Conservation (phyloP, 2,329 filamentous ascomycete species). For the Juglanconis sp. region DNA sequence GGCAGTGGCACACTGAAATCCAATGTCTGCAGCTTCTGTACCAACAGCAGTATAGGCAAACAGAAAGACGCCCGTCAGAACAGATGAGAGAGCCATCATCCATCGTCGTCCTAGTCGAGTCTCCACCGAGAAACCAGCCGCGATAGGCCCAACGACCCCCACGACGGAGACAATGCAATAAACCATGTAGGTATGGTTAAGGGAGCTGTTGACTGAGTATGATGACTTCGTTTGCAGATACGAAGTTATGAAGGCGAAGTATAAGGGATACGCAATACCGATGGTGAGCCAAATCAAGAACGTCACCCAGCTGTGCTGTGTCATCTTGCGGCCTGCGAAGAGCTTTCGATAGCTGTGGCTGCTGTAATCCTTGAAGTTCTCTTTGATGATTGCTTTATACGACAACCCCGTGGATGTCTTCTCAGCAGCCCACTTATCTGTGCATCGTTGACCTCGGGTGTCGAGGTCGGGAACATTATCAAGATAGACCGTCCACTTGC, state of each 20-base stretch:
- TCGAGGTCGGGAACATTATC: slow-evolving; percentile 60
- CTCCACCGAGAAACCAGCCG: slow-evolving; percentile 38
- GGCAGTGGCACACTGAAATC: slow-evolving; percentile 41
- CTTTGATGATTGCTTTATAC: slow-evolving; percentile 20
- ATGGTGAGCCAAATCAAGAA: slow-evolving; percentile 43
- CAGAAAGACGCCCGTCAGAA: slow-evolving; percentile 43
- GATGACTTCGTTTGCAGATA: slow-evolving; percentile 39
- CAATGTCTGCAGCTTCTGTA: slow-evolving; percentile 34
- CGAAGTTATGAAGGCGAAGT: slow-evolving; percentile 44
- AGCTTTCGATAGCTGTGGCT: slow-evolving; percentile 29
- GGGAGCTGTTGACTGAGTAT: slow-evolving; percentile 23
- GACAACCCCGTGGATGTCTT: slow-evolving; percentile 6
- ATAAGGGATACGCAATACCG: slow-evolving; percentile 45
- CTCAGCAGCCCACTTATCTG: slow-evolving; percentile 56
- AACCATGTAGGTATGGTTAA: slow-evolving; percentile 32
- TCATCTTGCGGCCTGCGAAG: slow-evolving; percentile 30
- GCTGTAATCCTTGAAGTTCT: slow-evolving; percentile 28
- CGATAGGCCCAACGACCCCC: slow-evolving; percentile 38
- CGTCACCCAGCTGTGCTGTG: slow-evolving; percentile 32
- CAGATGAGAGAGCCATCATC: slow-evolving; percentile 42
- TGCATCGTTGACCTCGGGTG: slow-evolving; percentile 50
- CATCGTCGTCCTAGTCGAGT: slow-evolving; percentile 39
- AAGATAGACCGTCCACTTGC: slow-evolving; percentile 70
- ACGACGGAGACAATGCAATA: slow-evolving; percentile 37
- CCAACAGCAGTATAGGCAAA: slow-evolving; percentile 42